Conservation (phyloP, 768 basidiomycete genomes). For the Pleurotus cornucopiae region DNA sequence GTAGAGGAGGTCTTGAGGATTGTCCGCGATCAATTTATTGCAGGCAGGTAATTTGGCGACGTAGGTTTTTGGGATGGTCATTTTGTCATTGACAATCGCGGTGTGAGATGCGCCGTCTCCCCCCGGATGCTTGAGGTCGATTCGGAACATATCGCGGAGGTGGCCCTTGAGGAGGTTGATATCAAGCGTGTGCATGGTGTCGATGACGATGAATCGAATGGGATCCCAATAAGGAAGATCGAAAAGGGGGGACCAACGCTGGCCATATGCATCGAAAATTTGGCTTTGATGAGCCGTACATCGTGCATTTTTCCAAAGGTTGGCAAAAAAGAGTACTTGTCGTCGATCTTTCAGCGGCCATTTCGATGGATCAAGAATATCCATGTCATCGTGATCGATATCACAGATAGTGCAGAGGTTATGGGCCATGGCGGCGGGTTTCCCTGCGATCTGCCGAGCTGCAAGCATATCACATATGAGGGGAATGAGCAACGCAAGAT, state of each 20-base stretch:
- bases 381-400: conserved; percentile 13
- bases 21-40: not conserved
- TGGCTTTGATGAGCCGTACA: conserved; percentile 11
- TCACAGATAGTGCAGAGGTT: conserved; percentile 20
- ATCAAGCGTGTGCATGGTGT: conserved; percentile 37
- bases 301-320: conserved; percentile 19
- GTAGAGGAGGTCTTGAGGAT: conserved; percentile 3
- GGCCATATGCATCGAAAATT: conserved; percentile 17
- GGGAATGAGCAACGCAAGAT: not conserved
- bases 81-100: not conserved
- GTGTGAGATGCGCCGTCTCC: not conserved
- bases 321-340: conserved; percentile 14
- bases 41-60: not conserved
- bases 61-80: not conserved
- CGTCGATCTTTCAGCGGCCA: conserved; percentile 18
- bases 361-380: conserved; percentile 11
- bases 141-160: conserved; percentile 19
- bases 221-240: conserved; percentile 37
- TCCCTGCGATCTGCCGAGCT: conserved; percentile 21
- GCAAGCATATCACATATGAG: conserved; percentile 23
- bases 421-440: conserved; percentile 11
- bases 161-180: conserved; percentile 29
- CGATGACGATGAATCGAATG: conserved; percentile 23
- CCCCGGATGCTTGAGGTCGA: conserved; percentile 13
- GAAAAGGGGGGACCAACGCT: conserved; percentile 27